These are phyloP conservation scores for Ceratocystis papillata DNA, from an alignment of 2,329 filamentous ascomycete genomes.

Conservation along the genomic window DNA sequence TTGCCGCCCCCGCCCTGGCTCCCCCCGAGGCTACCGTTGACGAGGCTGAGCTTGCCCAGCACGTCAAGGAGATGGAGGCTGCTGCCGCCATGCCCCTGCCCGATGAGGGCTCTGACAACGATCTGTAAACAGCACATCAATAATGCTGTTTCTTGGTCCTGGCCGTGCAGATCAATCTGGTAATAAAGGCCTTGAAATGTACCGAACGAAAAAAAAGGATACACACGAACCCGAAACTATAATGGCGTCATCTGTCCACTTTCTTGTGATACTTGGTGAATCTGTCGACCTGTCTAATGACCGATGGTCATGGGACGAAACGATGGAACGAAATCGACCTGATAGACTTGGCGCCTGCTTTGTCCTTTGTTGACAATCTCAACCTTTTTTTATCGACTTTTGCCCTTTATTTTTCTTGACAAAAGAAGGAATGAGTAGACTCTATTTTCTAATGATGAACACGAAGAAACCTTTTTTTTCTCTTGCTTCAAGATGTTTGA, in stretches of 20 bases:
- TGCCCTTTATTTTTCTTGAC: slow-evolving; percentile 14
- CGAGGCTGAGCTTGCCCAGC: slow-evolving; percentile 66
- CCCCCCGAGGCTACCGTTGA: slow-evolving; percentile 88
- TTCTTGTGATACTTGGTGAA: slow-evolving; percentile 23
- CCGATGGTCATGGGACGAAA: slow-evolving; percentile 7
- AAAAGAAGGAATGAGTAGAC: slow-evolving; percentile 21
- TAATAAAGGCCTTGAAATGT: slow-evolving; percentile 24
- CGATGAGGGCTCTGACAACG: slow-evolving; percentile 78
- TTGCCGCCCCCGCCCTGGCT: slow-evolving; percentile 86
- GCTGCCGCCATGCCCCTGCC: slow-evolving; percentile 79
- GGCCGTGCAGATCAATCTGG: slow-evolving; percentile 22
- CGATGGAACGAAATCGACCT: slow-evolving; percentile 5
- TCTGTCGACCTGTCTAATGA: slow-evolving; percentile 14
- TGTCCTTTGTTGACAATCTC: slow-evolving; percentile 10
- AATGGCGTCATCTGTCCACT: slow-evolving; percentile 9
- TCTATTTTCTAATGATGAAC: slow-evolving; percentile 21
- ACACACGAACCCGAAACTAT: slow-evolving; percentile 5
- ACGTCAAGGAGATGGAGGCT: slow-evolving; percentile 77
- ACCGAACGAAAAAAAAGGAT: slow-evolving; percentile 22
- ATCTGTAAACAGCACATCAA: slow-evolving; percentile 40
- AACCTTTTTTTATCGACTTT: slow-evolving; percentile 18
- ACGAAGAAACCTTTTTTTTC: slow-evolving; percentile 17
- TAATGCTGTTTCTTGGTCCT: slow-evolving; percentile 21
- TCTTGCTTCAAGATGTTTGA: slow-evolving; percentile 5
- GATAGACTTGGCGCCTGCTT: neutral